Base-by-base conservation (phyloP, 352 stramenopile genomes). In the Pythium aphanidermatum region DNA sequence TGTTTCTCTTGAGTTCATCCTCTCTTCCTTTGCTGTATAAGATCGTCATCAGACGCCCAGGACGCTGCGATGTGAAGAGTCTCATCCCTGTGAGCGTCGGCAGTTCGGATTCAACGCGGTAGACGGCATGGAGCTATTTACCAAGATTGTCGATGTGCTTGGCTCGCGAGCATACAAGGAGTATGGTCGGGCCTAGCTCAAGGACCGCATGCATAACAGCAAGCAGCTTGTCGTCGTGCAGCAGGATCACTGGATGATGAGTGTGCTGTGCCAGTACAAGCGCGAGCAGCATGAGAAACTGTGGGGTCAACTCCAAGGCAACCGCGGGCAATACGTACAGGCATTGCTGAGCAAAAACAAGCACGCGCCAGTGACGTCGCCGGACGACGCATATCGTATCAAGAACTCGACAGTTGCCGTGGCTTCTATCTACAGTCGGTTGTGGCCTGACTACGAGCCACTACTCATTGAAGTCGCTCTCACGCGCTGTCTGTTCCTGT, bases 141-240 rank as follows among this genome's bases (percentile, higher is more conserved):
- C n/a, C n/a, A n/a, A n/a, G n/a, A n/a, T n/a, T n/a, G n/a, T n/a
- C n/a, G n/a, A n/a, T n/a, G n/a, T n/a, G n/a, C n/a, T n/a, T n/a
- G n/a, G n/a, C n/a, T n/a, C n/a, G n/a, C n/a, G n/a, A n/a, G n/a
- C n/a, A n/a, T n/a, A n/a, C n/a, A n/a, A n/a, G n/a, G n/a, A n/a
- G n/a, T n/a, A n/a, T n/a, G n/a, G n/a, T n/a, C n/a, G n/a, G n/a
- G n/a, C n/a, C n/a, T n/a, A n/a, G n/a, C n/a, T n/a, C n/a, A n/a
- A n/a, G n/a, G n/a, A n/a, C n/a, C n/a, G n/a, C n/a, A n/a, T n/a
- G n/a, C n/a, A n/a, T n/a, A n/a, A n/a, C 33, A 17, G 33, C 33
- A 39, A 39, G 33, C 33, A 39, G 20, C 16, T 39, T 7, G 10
- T 39, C 12, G 33, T 39, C 33, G 33, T 39, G 33, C 33, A 39